phyloP scores from a whole-genome alignment of 2,329 filamentous ascomycete genomes.

The Stachybotrys echinatus region DNA sequence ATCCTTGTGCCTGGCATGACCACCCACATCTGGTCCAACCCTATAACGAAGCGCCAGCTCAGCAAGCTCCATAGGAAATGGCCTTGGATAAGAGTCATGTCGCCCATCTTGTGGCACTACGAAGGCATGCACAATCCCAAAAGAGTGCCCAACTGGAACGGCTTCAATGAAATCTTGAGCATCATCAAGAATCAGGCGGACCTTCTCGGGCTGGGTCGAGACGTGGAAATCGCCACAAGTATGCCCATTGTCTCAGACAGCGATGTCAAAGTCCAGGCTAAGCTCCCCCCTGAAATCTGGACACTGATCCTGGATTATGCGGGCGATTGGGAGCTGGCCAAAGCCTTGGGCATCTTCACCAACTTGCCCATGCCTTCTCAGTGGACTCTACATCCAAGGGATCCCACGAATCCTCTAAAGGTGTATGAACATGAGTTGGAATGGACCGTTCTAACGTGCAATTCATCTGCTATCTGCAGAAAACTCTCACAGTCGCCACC shows the following conservation, averaged over 20 bases:
- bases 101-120: constrained; percentile 79
- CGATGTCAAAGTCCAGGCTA: constrained; percentile 29
- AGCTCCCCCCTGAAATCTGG: constrained; percentile 82
- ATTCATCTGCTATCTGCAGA: constrained; percentile 65
- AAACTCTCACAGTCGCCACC: constrained; percentile 68
- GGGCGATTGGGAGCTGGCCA: constrained; percentile 86
- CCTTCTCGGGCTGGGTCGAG: constrained; percentile 66
- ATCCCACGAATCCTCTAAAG: constrained; percentile 59
- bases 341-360: constrained; percentile 74
- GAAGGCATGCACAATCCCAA: constrained; percentile 47
- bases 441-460: constrained; percentile 74
- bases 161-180: constrained; percentile 65
- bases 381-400: constrained; percentile 59
- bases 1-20: constrained; percentile 87
- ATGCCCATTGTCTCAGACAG: constrained; percentile 27
- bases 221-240: constrained; percentile 53
- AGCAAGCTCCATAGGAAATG: constrained; percentile 78
- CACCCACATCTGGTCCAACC: constrained; percentile 82
- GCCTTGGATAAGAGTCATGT: constrained; percentile 79
- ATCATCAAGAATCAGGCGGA: constrained; percentile 75
- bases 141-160: constrained; percentile 54
- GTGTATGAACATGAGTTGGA: constrained; percentile 76
- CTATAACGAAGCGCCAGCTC: constrained; percentile 81
- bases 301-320: constrained; percentile 79
- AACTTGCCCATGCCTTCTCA: constrained; percentile 66